Conservation (phyloP, 441 rosid genomes). For the Hura crepitans region DNA sequence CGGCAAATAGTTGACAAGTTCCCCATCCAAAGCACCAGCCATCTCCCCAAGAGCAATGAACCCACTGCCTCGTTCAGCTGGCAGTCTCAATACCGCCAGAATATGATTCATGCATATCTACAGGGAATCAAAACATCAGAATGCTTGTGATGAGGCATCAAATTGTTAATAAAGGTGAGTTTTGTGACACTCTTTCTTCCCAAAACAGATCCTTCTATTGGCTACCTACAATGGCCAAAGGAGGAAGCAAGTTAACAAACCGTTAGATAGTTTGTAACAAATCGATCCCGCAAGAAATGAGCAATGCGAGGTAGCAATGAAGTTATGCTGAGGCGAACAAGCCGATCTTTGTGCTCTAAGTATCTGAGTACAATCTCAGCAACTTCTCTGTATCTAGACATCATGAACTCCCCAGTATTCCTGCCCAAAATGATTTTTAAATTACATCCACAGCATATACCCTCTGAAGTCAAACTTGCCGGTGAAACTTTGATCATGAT, state of each 20-base stretch:
- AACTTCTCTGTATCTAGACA: slow-evolving; percentile 99
- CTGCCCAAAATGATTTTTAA: slow-evolving; percentile 45
- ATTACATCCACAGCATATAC: slow-evolving; percentile 8
- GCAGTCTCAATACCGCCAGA: slow-evolving; percentile 76
- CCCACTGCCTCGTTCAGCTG: slow-evolving; percentile 98
- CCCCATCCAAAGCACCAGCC: slow-evolving; percentile 99
- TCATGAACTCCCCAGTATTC: slow-evolving; percentile 99
- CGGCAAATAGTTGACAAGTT: slow-evolving; percentile 93
- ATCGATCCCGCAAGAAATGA: slow-evolving; percentile 97
- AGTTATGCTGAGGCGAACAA: slow-evolving; percentile 99
- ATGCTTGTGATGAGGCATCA: slow-evolving; percentile 11
- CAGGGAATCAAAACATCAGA: slow-evolving; percentile 26
- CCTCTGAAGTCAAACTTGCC: not conserved
- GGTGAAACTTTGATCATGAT: not conserved
- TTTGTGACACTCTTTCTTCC: not conserved
- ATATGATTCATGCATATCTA: slow-evolving; percentile 99
- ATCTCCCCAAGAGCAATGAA: slow-evolving; percentile 99
- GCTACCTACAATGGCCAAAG: slow-evolving; percentile 13
- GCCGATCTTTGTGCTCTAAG: slow-evolving; percentile 90
- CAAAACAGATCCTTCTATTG: not conserved
- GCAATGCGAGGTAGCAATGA: slow-evolving; percentile 98
- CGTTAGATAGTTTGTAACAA: slow-evolving; percentile 88
- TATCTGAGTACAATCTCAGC: slow-evolving; percentile 97
- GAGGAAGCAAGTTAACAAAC: slow-evolving; percentile 42
- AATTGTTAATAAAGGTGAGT: not conserved